phyloP scores from a whole-genome alignment of 2,329 filamentous ascomycete genomes.

The Laburnicola sp. region DNA sequence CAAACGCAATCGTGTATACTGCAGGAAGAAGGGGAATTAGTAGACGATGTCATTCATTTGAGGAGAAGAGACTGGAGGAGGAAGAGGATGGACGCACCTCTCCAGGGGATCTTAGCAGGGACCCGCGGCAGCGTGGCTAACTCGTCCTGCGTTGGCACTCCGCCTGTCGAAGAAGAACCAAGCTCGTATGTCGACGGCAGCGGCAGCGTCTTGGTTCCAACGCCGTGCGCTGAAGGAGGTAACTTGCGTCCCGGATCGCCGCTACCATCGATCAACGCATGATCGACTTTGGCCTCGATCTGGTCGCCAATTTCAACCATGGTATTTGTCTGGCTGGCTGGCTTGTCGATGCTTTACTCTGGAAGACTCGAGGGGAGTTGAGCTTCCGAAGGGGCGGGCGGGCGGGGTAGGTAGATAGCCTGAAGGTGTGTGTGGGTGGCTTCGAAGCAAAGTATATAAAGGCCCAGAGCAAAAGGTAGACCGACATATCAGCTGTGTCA shows the following conservation, averaged over 20 bases:
- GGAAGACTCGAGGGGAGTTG: too few species aligned
- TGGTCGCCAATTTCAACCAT: neutral
- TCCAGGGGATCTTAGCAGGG: constrained; percentile 40
- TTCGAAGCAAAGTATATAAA: too few species aligned
- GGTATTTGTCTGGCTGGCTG: neutral
- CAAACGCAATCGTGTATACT: constrained; percentile 40
- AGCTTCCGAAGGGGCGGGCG: too few species aligned
- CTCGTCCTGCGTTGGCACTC: constrained; percentile 39
- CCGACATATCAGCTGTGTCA: too few species aligned
- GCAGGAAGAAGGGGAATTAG: neutral
- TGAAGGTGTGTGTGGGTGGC: too few species aligned
- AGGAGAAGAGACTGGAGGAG: neutral
- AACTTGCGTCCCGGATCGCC: neutral
- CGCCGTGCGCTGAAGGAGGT: neutral
- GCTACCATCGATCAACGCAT: neutral
- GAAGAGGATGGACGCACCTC: constrained; percentile 20
- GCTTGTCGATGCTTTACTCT: too few species aligned
- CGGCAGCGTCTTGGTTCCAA: too few species aligned
- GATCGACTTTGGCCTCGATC: neutral
- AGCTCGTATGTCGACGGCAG: neutral
- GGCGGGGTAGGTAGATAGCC: too few species aligned
- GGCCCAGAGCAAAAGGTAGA: too few species aligned
- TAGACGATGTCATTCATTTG: neutral
- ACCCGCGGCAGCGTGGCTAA: constrained; percentile 41
- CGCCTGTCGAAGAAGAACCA: constrained; percentile 1